Evolutionary conservation across 2,329 filamentous ascomycete species (phyloP), one percentile per base, ranked within the genome.

Genomic region (Acrocalymma vagum): DNA sequence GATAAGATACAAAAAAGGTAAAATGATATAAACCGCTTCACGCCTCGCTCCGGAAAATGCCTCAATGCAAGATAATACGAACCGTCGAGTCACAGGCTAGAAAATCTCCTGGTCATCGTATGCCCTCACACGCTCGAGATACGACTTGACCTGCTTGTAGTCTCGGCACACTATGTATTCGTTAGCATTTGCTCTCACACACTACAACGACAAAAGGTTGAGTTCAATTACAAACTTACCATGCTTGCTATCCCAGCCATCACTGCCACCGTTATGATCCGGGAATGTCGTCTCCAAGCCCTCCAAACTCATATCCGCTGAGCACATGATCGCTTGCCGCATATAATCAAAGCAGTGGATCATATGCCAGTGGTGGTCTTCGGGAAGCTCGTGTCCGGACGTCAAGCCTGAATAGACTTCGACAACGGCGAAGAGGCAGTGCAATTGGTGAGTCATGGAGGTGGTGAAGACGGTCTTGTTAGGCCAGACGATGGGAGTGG

Each of bases 281-380:
- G 63, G 62, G 28, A 67, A 67, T 1, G 64, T 66, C 7, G 63
- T 64, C 41, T 67, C 64, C 16, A 65, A 10, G 0, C 64, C 64
- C 31, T 68, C 64, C 0, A 68, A 42, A 13, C 47, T 45, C 52
- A 66, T 54, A 48, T 68, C 64, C 2, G 63, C 64, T 17, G 29
- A 44, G 29, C 64, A 68, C 52, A 65, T 48, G 28, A 68, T 68
- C 1, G 63, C 58, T 33, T 68, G 63, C 1, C 63, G 55, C 61
- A 68, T 59, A 43, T 67, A 68, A 27, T 68, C 64, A 32, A 67
- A 68, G 51, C 64, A 67, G 32, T 68, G 64, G 16, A 67, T 68
- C 61, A 66, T 66, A 34, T 68, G 64, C 64, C 63, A 66, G 45
- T 66, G 64, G 35, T 67, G 63, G 31, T 66, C 62, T 21, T 67